A percentile compares a stretch with the other conserved stretches of the same genome.
Conservation (phyloP, 352 stramenopile genomes). For the Pythium aquatile region DNA sequence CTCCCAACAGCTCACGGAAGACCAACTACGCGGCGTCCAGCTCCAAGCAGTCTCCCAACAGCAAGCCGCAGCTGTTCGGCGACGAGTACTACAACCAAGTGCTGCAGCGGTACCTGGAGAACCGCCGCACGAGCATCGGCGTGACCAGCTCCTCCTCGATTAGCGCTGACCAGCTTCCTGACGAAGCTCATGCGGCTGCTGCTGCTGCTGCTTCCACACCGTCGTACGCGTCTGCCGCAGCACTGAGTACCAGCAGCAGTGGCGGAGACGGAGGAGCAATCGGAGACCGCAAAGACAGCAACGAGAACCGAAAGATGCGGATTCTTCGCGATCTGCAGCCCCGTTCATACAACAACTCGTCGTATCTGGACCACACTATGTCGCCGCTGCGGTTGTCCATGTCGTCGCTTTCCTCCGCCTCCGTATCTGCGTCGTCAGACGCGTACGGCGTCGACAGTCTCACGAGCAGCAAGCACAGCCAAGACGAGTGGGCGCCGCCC, state of each 20-base stretch:
- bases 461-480: conserved; percentile 4
- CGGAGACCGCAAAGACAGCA: neutral
- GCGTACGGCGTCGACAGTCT: neutral
- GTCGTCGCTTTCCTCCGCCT: conserved; percentile 20
- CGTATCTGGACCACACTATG: conserved; percentile 10
- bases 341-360: neutral
- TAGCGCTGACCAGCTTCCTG: conserved; percentile 26
- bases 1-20: conserved; percentile 12
- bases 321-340: conserved; percentile 14
- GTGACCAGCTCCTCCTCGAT: conserved; percentile 45
- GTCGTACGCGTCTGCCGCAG: neutral
- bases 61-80: conserved; percentile 28
- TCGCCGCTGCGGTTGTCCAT: conserved; percentile 17
- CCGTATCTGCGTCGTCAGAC: neutral
- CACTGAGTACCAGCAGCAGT: neutral
- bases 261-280: neutral
- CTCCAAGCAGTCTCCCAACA: conserved; percentile 19
- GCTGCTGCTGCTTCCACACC: neutral
- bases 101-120: conserved; percentile 51
- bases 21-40: conserved; percentile 19
- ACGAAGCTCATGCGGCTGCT: conserved; percentile 1
- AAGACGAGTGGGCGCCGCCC: conserved; percentile 14
- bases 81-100: conserved; percentile 74
- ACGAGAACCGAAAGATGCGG: conserved; percentile 17
- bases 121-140: conserved; percentile 50